Evolutionary conservation across 73 alveolate species (phyloP), one percentile per base, ranked within the genome.

Genomic region (Paraurostyla sp.): DNA sequence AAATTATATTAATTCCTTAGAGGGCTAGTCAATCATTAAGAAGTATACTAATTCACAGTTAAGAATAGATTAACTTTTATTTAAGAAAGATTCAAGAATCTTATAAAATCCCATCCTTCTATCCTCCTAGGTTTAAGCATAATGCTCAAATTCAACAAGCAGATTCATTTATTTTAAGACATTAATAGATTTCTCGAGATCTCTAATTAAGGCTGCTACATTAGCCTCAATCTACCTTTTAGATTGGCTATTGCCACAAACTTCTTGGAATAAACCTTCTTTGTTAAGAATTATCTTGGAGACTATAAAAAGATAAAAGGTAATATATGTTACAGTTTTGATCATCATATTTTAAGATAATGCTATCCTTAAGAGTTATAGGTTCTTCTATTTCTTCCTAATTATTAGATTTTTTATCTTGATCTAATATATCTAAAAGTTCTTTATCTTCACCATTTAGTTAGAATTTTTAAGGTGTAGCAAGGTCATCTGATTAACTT

Each of bases 21-120:
- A 25, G 42, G 65, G 71, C 27, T 73, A 49, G 33, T 73, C 86
- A 4, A 73, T 33, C 71, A 73, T 48, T 20, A 22, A 73, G 30
- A 45, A 48, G 6, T 2, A 16, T 22, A 73, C 71, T 45, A 45
- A 16, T 16, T 73, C 57, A 18, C 57, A 46, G 18, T 46, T 13
- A 46, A 46, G 57, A 46, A 46, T 13, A 46, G 23, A 15, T 46
- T 13, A 46, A n/a, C n/a, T n/a, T n/a, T n/a, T n/a, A n/a, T n/a
- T n/a, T n/a, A n/a, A n/a, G n/a, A n/a, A n/a, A n/a, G n/a, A n/a
- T n/a, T n/a, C n/a, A n/a, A n/a, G n/a, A n/a, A n/a, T n/a, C n/a
- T n/a, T n/a, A n/a, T n/a, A n/a, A n/a, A n/a, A n/a, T n/a, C n/a
- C n/a, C n/a, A n/a, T n/a, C n/a, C n/a, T n/a, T n/a, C n/a, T n/a